phyloP scores from a whole-genome alignment of 73 alveolate genomes.

The Paramecium biaurelia region DNA sequence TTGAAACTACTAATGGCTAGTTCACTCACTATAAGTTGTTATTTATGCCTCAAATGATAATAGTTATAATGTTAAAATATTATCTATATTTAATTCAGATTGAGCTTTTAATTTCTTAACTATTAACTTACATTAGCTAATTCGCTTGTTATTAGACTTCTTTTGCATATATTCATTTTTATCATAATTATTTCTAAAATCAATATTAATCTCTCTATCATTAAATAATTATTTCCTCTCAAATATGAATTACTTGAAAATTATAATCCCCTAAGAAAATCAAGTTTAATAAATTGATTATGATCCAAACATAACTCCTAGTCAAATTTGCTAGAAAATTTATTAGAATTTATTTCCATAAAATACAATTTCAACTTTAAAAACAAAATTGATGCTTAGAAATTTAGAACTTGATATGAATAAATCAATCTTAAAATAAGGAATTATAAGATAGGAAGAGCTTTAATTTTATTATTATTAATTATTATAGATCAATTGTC shows the following conservation, averaged over 20 bases:
- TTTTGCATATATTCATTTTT: too few species aligned
- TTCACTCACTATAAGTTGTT: too few species aligned
- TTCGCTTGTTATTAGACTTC: too few species aligned
- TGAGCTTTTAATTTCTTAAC: too few species aligned
- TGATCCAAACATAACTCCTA: neutral
- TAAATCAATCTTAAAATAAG: neutral
- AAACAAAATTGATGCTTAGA: neutral
- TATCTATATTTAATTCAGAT: too few species aligned
- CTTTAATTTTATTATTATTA: neutral
- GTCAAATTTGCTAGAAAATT: neutral
- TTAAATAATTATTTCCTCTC: too few species aligned
- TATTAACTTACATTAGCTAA: too few species aligned
- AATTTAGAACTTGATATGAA: neutral
- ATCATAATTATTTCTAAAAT: too few species aligned
- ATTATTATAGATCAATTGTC: neutral
- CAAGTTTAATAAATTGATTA: neutral
- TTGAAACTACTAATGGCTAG: too few species aligned
- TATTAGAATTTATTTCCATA: neutral
- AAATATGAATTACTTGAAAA: neutral
- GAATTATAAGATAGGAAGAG: neutral
- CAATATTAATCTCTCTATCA: too few species aligned
- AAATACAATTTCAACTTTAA: neutral
- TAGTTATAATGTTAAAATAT: too few species aligned
- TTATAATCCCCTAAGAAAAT: neutral
- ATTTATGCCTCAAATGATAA: too few species aligned